These are phyloP conservation scores for Thraustochytrium striatum DNA, from an alignment of 352 stramenopile genomes.

Conservation along the genomic window DNA sequence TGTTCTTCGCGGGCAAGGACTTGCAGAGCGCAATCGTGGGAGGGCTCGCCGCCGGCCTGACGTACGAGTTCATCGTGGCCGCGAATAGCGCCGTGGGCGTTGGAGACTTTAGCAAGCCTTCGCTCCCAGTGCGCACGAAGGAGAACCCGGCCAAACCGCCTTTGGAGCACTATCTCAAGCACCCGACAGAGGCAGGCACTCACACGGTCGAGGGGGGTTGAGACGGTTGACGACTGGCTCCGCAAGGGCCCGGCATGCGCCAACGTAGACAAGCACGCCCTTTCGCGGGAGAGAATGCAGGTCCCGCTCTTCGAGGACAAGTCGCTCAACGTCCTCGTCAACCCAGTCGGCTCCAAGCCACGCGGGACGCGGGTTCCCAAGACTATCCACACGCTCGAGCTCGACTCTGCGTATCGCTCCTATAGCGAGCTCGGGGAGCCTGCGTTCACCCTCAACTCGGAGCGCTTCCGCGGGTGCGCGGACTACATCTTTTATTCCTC, in stretches of 20 bases:
- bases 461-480: conserved; percentile 63
- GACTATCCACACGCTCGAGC: conserved; percentile 64
- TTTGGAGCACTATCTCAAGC: conserved; percentile 19
- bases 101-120: conserved; percentile 68
- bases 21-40: conserved; percentile 57
- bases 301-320: conserved; percentile 65
- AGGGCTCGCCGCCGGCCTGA: conserved; percentile 67
- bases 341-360: conserved; percentile 48
- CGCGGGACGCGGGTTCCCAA: conserved; percentile 24
- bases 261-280: conserved; percentile 25
- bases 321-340: conserved; percentile 18
- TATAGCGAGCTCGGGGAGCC: conserved; percentile 59
- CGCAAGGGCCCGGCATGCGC: neutral
- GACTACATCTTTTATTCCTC: conserved; percentile 78
- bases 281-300: conserved; percentile 63
- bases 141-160: conserved; percentile 18
- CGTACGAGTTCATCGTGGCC: conserved; percentile 76
- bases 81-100: conserved; percentile 66
- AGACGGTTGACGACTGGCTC: conserved; percentile 34
- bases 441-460: conserved; percentile 66
- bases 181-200: conserved; percentile 4
- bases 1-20: conserved; percentile 6
- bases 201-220: conserved; percentile 41
- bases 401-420: conserved; percentile 66
- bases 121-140: conserved; percentile 61